These are phyloP conservation scores for Meira miltonrushii DNA, from an alignment of 1,284 basidiomycete species.

Conservation along the genomic window DNA sequence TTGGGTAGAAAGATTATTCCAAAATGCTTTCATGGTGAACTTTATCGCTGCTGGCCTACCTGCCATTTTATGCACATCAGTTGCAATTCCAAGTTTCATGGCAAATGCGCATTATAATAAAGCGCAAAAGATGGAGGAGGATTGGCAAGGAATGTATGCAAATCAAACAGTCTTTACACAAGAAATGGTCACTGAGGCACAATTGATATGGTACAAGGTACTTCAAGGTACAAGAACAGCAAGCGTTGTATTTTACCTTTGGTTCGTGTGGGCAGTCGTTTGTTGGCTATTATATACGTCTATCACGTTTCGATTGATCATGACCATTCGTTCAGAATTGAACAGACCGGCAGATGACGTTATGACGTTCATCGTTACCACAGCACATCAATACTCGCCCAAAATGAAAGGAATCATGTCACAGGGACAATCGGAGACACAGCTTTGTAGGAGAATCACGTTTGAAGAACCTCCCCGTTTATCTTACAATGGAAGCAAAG, in stretches of 20 bases:
- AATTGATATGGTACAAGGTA: conserved; percentile 1
- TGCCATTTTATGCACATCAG: not conserved
- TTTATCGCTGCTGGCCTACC: not conserved
- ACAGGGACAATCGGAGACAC: too few relatives aligned
- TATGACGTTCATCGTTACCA: not conserved
- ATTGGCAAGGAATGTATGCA: not conserved
- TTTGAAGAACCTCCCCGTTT: too few relatives aligned
- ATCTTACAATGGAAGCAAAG: too few relatives aligned
- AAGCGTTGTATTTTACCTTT: not conserved
- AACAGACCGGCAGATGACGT: not conserved
- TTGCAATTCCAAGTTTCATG: not conserved
- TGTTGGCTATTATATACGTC: not conserved
- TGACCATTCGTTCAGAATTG: not conserved
- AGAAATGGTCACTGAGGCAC: not conserved
- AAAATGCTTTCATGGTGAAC: not conserved
- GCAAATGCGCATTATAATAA: not conserved
- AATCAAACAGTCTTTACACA: not conserved
- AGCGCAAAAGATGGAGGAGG: not conserved
- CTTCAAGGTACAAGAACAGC: not conserved
- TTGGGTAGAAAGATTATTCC: not conserved
- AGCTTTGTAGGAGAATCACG: too few relatives aligned
- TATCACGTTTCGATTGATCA: not conserved
- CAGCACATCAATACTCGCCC: not conserved
- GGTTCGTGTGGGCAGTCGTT: not conserved
- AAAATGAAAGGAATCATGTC: not conserved